Evolutionary conservation across 805 yeast species (phyloP), one percentile per base, ranked within the genome.

Genomic region (Ogataea angusta): DNA sequence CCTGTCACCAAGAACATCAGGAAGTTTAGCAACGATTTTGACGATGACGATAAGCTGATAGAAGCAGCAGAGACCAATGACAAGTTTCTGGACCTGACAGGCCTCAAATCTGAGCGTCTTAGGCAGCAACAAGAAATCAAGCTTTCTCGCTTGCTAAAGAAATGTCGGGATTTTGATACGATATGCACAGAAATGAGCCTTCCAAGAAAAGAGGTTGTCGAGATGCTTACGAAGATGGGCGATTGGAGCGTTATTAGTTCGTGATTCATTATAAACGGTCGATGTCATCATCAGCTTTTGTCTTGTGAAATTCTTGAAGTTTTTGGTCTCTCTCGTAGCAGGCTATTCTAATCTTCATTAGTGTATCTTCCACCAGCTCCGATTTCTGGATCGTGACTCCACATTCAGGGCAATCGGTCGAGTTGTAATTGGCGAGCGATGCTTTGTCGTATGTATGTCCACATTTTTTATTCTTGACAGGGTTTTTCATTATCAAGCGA

Each of bases 141-240:
- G 10, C 51, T 79, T 33, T 45, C 76, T 3, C 70, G 69, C 45
- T 60, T 76, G 10, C 49, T 82, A 21, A 70, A 70, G 42, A 73
- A 75, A 15, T 70, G 70, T 17, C 80, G 75, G 37, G 74, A 72
- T 46, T 68, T 80, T 48, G 91, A 83, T 52, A 68, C 75, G 4
- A 80, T 87, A 2, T 82, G 91, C 53, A 85, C 91, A 0, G 83
- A 78, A 43, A 64, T 86, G 51, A 75, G 72, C 34, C 70, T 71
- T 53, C 71, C 84, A 8, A 66, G 78, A 33, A 58, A 57, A 15
- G 82, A 80, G 21, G 75, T 84, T 1, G 83, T 80, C 49, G 53
- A 52, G 2, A 38, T 76, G 3, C 43, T 80, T n/a, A 57, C 65
- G 23, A 60, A 62, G 8, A 33, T 60, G 23, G 80, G 80, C 1